Evolutionary conservation across 2,329 filamentous ascomycete genomes (phyloP).

Genomic region (Arthroderma uncinatum): DNA sequence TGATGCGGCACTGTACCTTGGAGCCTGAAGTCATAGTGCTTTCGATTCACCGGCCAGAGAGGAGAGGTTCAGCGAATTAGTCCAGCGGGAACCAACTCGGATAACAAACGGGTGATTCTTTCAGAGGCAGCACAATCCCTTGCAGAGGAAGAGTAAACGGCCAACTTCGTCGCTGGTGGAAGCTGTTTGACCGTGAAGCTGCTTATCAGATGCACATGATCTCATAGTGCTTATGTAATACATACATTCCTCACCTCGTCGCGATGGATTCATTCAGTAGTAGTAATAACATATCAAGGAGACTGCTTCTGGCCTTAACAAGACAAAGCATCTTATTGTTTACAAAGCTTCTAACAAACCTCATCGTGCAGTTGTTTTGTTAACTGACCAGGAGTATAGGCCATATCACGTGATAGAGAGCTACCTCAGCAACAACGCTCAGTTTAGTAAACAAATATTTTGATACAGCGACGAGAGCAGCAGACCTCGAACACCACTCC

Average conservation of each 20-base stretch:
- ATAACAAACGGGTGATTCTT: background rate
- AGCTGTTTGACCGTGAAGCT: background rate
- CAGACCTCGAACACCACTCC: background rate
- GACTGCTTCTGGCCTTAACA: no score
- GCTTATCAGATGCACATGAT: constrained; percentile 4
- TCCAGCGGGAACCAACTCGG: background rate
- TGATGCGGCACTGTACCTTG: constrained; percentile 3
- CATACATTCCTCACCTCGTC: no score
- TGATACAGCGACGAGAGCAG: background rate
- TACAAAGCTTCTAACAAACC: no score
- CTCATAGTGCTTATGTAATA: background rate
- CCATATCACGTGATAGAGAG: no score
- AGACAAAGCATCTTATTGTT: no score
- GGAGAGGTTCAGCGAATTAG: background rate
- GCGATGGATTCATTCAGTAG: no score
- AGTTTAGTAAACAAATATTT: background rate
- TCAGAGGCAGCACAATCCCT: no score
- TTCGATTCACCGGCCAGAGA: background rate
- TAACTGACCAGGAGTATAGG: no score
- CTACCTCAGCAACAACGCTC: background rate
- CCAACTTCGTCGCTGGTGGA: background rate
- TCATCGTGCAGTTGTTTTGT: no score
- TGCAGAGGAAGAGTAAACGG: background rate
- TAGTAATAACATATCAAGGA: no score
- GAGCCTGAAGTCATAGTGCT: background rate